Percentiles rank a stretch among this genome's conserved stretches.
These are phyloP conservation scores for Aspergillus versicolor DNA, from an alignment of 2,329 filamentous ascomycete species.

Conservation along the genomic window DNA sequence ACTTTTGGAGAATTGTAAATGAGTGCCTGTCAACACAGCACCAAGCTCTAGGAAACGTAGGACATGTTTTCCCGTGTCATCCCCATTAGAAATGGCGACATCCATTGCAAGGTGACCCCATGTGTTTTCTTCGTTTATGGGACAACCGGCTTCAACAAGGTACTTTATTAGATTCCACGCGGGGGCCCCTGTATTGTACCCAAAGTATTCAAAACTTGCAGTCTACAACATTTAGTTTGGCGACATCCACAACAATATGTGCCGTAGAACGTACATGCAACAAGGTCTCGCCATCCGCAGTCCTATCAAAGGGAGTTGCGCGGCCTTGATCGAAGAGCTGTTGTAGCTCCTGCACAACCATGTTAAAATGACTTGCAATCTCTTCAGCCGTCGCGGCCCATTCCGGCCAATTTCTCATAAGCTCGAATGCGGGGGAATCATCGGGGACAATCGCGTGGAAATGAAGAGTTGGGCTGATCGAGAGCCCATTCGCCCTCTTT, in stretches of 20 bases:
- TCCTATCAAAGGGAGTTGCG: not conserved
- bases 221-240: too few species aligned
- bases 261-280: not conserved
- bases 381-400: too few species aligned
- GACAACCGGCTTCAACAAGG: too few species aligned
- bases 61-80: too few species aligned
- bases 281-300: fast-evolving
- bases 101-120: too few species aligned
- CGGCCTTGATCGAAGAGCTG: not conserved
- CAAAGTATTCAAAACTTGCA: too few species aligned
- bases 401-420: not conserved
- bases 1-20: fast-evolving
- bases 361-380: not conserved
- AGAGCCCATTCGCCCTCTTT: not conserved
- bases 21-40: too few species aligned
- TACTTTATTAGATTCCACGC: too few species aligned
- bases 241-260: too few species aligned
- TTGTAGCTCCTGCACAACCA: not conserved
- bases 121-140: too few species aligned
- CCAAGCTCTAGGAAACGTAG: too few species aligned
- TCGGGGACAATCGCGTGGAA: not conserved
- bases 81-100: fast-evolving
- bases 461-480: not conserved
- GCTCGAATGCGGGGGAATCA: not conserved
- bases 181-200: too few species aligned